These are phyloP conservation scores for Sporothrix variecibatus DNA, from an alignment of 2,329 filamentous ascomycete species.

Conservation along the genomic window DNA sequence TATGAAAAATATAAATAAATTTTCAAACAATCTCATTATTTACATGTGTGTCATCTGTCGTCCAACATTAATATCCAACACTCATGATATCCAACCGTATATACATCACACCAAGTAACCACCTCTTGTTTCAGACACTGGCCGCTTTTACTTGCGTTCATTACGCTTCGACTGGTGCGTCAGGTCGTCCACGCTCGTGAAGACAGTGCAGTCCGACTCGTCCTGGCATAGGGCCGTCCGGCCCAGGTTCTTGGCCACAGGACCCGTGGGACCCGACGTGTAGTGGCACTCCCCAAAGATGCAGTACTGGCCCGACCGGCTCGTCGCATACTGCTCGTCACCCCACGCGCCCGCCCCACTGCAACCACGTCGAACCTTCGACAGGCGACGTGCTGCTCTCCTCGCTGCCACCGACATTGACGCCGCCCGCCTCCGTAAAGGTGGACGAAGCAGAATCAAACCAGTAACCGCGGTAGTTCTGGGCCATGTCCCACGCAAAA, in stretches of 20 bases:
- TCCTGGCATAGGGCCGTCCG: constrained; percentile 32
- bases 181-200: constrained; percentile 29
- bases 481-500: constrained; percentile 32
- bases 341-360: constrained; percentile 34
- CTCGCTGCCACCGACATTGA: constrained; percentile 23
- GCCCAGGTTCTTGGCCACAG: constrained; percentile 33
- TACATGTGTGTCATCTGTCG: neutral
- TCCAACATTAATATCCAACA: neutral
- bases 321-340: constrained; percentile 32
- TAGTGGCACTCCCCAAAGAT: constrained; percentile 33
- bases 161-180: constrained; percentile 29
- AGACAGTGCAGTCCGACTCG: constrained; percentile 29
- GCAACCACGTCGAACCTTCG: constrained; percentile 31
- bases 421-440: constrained; percentile 28
- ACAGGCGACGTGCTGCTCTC: constrained; percentile 1
- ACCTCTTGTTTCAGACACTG: neutral
- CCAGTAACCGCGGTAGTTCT: constrained; percentile 35
- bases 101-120: neutral
- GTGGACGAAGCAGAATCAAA: constrained; percentile 27
- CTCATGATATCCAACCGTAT: neutral
- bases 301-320: constrained; percentile 32
- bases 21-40: neutral
- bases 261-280: constrained; percentile 33
- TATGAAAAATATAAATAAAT: neutral
- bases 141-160: too few species aligned